phyloP scores from a whole-genome alignment of 2,329 filamentous ascomycete species.

The Arthrobotrys pseudoclavata region DNA sequence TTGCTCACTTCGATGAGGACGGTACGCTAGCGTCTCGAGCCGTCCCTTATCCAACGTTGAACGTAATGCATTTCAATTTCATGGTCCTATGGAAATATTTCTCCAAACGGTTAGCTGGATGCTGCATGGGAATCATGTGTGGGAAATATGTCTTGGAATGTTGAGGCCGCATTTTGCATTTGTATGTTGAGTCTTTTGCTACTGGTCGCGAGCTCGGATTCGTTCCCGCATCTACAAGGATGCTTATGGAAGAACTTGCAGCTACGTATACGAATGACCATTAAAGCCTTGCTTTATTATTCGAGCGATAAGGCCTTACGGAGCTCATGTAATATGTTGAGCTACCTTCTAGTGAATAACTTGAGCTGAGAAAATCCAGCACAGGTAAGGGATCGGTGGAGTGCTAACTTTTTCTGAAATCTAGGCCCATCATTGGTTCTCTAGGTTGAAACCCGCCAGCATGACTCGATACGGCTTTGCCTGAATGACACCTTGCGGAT shows the following conservation, averaged over 20 bases:
- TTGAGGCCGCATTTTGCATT: slow-evolving; percentile 25
- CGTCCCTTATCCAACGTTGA: slow-evolving; percentile 55
- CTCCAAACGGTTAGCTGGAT: slow-evolving; percentile 45
- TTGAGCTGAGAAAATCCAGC: slow-evolving; percentile 1
- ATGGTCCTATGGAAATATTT: slow-evolving; percentile 4
- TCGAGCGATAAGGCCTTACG: slow-evolving; percentile 7
- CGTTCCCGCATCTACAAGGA: slow-evolving; percentile 7
- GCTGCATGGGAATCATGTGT: slow-evolving; percentile 26
- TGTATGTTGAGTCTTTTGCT: slow-evolving; percentile 18
- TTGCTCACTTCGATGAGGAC: slow-evolving; percentile 3
- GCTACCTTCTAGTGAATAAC: not conserved
- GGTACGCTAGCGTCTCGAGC: slow-evolving; percentile 48
- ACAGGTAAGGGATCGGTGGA: slow-evolving; percentile 8
- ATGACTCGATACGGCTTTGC: not conserved
- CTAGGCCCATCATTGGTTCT: not conserved
- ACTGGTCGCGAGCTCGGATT: slow-evolving; percentile 37
- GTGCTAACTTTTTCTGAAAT: not conserved
- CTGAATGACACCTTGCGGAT: not conserved
- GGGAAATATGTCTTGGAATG: slow-evolving; percentile 42
- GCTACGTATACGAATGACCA: not conserved
- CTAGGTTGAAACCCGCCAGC: not conserved
- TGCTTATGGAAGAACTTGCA: not conserved
- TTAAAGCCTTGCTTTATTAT: not conserved
- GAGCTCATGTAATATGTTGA: slow-evolving; percentile 17
- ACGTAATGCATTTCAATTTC: not conserved